Conservation (phyloP, 306 rosid species). For the Cucurbita argyrosperma region DNA sequence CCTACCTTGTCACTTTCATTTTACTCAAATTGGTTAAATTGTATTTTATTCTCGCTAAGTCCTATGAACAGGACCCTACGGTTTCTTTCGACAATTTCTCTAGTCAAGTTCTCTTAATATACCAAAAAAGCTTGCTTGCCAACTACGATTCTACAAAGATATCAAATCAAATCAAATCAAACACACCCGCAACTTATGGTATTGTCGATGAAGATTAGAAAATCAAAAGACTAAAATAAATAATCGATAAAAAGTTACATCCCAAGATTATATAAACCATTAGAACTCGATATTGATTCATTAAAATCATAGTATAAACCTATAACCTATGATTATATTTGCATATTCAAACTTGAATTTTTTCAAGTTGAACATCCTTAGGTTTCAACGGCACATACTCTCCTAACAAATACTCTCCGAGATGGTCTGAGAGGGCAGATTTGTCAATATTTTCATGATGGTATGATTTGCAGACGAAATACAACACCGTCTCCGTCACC, state of each 20-base stretch:
- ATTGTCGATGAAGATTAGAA: too few species aligned
- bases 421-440: constrained; percentile 54
- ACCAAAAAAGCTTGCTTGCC: too few species aligned
- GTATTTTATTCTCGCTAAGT: too few species aligned
- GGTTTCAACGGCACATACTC: constrained; percentile 50
- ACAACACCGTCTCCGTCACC: constrained; percentile 51
- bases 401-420: constrained; percentile 19
- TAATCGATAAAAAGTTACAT: neutral
- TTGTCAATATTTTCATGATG: constrained; percentile 75
- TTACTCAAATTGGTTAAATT: too few species aligned
- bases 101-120: too few species aligned
- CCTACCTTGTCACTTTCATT: too few species aligned
- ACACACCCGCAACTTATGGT: too few species aligned
- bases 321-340: neutral
- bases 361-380: constrained; percentile 49
- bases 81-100: too few species aligned
- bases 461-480: constrained; percentile 74
- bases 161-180: too few species aligned
- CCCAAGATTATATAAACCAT: neutral
- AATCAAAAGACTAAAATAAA: too few species aligned
- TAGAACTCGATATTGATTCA: neutral
- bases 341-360: neutral
- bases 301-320: neutral
- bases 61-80: too few species aligned
- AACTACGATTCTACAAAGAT: too few species aligned